These are phyloP conservation scores for Corylus avellana DNA, from an alignment of 306 rosid species.

Conservation along the genomic window DNA sequence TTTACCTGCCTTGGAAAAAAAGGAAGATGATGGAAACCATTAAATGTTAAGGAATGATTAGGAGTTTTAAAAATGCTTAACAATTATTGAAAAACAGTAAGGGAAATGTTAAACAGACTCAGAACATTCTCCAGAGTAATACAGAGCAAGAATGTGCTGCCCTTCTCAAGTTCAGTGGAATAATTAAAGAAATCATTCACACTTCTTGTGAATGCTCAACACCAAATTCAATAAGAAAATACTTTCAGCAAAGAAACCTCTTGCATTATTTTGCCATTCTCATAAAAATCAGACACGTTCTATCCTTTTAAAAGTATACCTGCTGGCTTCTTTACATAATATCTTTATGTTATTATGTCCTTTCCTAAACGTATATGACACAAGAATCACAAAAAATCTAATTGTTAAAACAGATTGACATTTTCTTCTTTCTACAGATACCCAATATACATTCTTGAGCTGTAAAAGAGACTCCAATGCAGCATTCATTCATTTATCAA, in stretches of 20 bases:
- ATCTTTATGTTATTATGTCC: background rate
- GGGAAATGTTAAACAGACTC: background rate
- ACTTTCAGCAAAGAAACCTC: background rate
- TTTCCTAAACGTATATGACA: background rate
- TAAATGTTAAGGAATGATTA: background rate
- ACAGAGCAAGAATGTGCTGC: background rate
- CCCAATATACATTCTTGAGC: too few species aligned
- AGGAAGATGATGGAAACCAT: conserved; percentile 9
- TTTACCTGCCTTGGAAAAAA: conserved; percentile 48
- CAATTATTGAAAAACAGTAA: background rate
- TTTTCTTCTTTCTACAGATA: too few species aligned
- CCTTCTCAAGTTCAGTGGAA: background rate
- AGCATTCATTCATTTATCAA: too few species aligned
- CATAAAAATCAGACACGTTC: background rate
- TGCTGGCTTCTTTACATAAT: background rate
- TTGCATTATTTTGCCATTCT: background rate
- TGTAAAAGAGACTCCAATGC: too few species aligned
- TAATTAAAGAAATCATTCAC: background rate
- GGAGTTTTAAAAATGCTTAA: background rate
- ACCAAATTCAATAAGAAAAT: background rate
- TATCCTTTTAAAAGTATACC: background rate
- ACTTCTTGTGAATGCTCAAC: background rate
- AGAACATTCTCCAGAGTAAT: background rate
- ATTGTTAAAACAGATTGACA: background rate
- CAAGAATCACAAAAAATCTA: background rate